phyloP scores from a whole-genome alignment of 2,329 filamentous ascomycete genomes.

The Pseudogymnoascus verrucosus region DNA sequence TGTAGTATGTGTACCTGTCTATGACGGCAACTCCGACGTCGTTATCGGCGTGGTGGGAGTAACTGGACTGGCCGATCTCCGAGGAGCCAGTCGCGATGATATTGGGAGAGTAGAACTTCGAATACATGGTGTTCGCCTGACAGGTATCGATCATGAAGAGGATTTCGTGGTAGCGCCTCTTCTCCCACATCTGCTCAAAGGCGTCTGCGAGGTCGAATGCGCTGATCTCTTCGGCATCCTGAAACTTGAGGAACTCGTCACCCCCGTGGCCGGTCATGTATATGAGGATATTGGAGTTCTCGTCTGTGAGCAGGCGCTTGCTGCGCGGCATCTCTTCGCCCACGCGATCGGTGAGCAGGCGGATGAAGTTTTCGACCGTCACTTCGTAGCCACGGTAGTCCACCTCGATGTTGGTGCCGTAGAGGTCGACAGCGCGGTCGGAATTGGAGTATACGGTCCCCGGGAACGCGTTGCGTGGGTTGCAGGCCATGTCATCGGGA shows the following conservation, averaged over 20 bases:
- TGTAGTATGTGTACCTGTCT: conserved; percentile 97
- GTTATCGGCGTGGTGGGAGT: conserved; percentile 96
- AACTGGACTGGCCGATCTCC: conserved; percentile 90
- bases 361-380: conserved; percentile 97
- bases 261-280: conserved; percentile 99
- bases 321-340: conserved; percentile 91
- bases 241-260: conserved; percentile 97
- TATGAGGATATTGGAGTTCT: conserved; percentile 91
- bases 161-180: conserved; percentile 96
- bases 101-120: conserved; percentile 94
- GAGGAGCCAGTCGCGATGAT: conserved; percentile 97
- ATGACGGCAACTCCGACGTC: conserved; percentile 98
- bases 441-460: conserved; percentile 98
- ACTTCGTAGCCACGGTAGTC: conserved; percentile 98
- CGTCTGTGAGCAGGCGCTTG: conserved; percentile 88
- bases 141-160: conserved; percentile 99
- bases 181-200: conserved; percentile 99
- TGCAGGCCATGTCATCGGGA: conserved; percentile 99
- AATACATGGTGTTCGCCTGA: conserved; percentile 99
- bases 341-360: conserved; percentile 86
- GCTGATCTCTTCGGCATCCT: conserved; percentile 95
- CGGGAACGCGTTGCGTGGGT: conserved; percentile 94
- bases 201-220: conserved; percentile 94
- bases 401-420: conserved; percentile 98
- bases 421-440: conserved; percentile 88